A percentile compares a stretch with the other conserved stretches of the same genome.
phyloP scores from a whole-genome alignment of 1,139 yeast genomes.

The Debaryomyces fabryi region DNA sequence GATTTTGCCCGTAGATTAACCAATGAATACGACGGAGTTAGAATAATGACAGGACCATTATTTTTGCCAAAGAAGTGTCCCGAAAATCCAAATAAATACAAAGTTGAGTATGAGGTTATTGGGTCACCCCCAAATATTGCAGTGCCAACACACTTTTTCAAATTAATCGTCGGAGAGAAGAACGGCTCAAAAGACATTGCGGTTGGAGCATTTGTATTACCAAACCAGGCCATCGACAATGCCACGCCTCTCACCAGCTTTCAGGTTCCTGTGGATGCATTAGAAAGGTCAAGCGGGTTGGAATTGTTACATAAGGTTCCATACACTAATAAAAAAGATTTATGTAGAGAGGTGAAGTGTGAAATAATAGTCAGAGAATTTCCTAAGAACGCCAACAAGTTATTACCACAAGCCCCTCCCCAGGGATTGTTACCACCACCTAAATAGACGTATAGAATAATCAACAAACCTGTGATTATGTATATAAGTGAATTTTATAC shows the following conservation, averaged over 20 bases:
- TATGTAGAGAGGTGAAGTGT: constrained; percentile 82
- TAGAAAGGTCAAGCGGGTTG: constrained; percentile 85
- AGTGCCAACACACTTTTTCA: constrained; percentile 97
- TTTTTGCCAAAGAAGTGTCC: constrained; percentile 78
- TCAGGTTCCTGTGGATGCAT: constrained; percentile 86
- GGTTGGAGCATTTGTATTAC: constrained; percentile 91
- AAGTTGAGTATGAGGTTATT: constrained; percentile 87
- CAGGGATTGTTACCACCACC: neutral
- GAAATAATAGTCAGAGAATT: constrained; percentile 84
- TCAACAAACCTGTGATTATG: neutral
- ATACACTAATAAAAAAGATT: constrained; percentile 56
- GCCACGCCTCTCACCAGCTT: constrained; percentile 69
- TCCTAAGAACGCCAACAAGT: constrained; percentile 46
- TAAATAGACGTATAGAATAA: neutral
- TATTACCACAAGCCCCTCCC: constrained; percentile 24
- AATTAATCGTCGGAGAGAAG: constrained; percentile 81
- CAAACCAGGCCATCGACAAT: constrained; percentile 78
- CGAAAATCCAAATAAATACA: constrained; percentile 63
- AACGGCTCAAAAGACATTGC: constrained; percentile 54
- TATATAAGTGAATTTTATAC: neutral
- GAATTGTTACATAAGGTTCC: constrained; percentile 77
- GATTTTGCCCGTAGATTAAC: constrained; percentile 83
- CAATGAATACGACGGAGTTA: constrained; percentile 64
- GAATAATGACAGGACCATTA: constrained; percentile 92
- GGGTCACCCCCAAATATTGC: constrained; percentile 97